phyloP scores from a whole-genome alignment of 768 basidiomycete genomes.

The Suillus ampliporus region DNA sequence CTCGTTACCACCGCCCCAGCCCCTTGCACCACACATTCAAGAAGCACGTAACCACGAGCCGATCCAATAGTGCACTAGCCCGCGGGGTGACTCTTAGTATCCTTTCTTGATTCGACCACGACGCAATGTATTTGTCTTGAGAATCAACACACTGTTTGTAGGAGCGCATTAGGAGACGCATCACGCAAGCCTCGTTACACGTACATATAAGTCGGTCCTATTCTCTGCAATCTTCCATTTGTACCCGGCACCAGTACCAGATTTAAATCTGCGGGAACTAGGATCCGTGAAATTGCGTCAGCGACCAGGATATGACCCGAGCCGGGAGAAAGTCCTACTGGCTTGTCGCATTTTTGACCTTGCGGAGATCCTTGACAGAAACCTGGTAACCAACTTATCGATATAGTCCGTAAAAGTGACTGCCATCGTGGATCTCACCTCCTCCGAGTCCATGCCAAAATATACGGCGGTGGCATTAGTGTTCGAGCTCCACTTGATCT shows the following conservation, averaged over 20 bases:
- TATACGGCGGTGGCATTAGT: slow-evolving; percentile 47
- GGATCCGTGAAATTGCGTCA: slow-evolving; percentile 12
- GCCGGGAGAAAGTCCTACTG: slow-evolving; percentile 45
- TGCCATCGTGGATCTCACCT: slow-evolving; percentile 35
- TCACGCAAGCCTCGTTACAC: slow-evolving; percentile 21
- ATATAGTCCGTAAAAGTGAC: background rate
- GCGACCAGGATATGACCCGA: background rate
- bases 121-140: slow-evolving; percentile 52
- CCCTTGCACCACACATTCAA: slow-evolving; percentile 57
- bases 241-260: slow-evolving; percentile 48
- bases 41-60: slow-evolving; percentile 58
- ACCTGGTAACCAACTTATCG: slow-evolving; percentile 31
- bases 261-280: slow-evolving; percentile 63
- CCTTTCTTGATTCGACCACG: slow-evolving; percentile 47
- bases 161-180: slow-evolving; percentile 5
- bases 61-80: slow-evolving; percentile 49
- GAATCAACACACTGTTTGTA: slow-evolving; percentile 52
- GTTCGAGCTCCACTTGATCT: slow-evolving; percentile 56
- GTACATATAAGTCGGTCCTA: slow-evolving; percentile 50
- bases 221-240: slow-evolving; percentile 60
- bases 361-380: slow-evolving; percentile 53
- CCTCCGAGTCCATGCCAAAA: slow-evolving; percentile 49
- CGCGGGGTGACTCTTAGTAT: slow-evolving; percentile 48
- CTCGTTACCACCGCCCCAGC: slow-evolving; percentile 48
- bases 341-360: slow-evolving; percentile 53